Conservation (phyloP, 306 rosid genomes). For the Acacia acuminata region DNA sequence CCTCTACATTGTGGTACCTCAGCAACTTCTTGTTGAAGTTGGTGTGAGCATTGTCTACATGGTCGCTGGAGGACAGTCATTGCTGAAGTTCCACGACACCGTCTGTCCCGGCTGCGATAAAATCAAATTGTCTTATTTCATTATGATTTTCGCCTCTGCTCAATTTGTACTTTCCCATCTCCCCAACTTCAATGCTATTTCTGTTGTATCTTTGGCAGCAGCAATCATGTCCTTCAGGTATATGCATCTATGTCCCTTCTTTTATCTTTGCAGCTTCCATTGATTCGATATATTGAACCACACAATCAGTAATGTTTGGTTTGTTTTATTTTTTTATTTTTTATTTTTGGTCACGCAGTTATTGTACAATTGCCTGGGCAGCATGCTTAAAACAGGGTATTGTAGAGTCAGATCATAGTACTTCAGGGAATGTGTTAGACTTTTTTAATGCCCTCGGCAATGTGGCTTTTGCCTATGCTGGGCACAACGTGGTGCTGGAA, state of each 20-base stretch:
- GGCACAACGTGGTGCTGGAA: constrained; percentile 92
- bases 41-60: constrained; percentile 66
- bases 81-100: constrained; percentile 54
- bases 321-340: neutral
- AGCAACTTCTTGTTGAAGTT: constrained; percentile 65
- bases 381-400: constrained; percentile 62
- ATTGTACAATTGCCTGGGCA: constrained; percentile 87
- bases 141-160: constrained; percentile 76
- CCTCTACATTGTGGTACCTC: constrained; percentile 84
- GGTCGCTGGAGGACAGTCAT: constrained; percentile 78
- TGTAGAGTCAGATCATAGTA: constrained; percentile 39
- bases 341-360: constrained; percentile 49
- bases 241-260: neutral
- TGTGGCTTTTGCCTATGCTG: constrained; percentile 92
- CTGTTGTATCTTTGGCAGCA: constrained; percentile 72
- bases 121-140: constrained; percentile 61
- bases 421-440: constrained; percentile 57
- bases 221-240: constrained; percentile 88
- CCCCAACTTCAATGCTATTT: constrained; percentile 69
- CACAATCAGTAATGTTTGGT: neutral
- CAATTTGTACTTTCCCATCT: constrained; percentile 84
- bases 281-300: neutral
- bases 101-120: constrained; percentile 44
- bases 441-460: constrained; percentile 72
- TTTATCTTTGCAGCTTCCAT: neutral